Conservation (phyloP, 495 filamentous ascomycete species). For the Hyaloscypha finlandica region DNA sequence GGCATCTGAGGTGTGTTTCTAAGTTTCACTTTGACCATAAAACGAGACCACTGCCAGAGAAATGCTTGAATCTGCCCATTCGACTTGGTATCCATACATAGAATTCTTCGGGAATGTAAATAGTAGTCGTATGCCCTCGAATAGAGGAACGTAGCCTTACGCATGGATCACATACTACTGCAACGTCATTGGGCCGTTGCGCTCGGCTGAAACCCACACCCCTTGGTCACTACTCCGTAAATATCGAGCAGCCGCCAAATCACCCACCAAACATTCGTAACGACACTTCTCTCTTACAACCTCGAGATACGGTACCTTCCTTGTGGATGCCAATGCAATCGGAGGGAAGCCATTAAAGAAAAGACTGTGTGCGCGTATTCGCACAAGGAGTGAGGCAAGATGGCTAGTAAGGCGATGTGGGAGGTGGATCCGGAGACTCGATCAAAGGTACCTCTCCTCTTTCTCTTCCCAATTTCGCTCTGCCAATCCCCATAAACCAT, state of each 20-base stretch:
- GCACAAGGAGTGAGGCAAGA: slow-evolving; percentile 10
- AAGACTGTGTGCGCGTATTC: background rate
- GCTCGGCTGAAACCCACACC: slow-evolving; percentile 9
- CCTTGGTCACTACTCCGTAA: slow-evolving; percentile 11
- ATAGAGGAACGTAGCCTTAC: background rate
- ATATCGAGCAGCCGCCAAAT: background rate
- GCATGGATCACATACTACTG: background rate
- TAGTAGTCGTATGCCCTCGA: background rate
- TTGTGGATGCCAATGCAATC: background rate
- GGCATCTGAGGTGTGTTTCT: background rate
- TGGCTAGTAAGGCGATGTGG: slow-evolving; percentile 67
- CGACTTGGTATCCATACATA: background rate
- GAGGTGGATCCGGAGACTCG: slow-evolving; percentile 96
- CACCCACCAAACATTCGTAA: background rate
- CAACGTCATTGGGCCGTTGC: background rate
- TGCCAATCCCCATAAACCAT: too few species aligned
- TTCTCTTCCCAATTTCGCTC: background rate
- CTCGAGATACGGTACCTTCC: too few species aligned
- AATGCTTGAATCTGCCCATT: background rate
- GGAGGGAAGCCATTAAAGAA: background rate
- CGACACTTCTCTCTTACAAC: background rate
- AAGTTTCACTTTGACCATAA: background rate
- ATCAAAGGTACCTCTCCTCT: slow-evolving; percentile 66
- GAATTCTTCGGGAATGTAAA: background rate
- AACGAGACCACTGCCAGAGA: background rate